Evolutionary conservation across 2,329 filamentous ascomycete genomes (phyloP).

Genomic region (Claviceps sp.): DNA sequence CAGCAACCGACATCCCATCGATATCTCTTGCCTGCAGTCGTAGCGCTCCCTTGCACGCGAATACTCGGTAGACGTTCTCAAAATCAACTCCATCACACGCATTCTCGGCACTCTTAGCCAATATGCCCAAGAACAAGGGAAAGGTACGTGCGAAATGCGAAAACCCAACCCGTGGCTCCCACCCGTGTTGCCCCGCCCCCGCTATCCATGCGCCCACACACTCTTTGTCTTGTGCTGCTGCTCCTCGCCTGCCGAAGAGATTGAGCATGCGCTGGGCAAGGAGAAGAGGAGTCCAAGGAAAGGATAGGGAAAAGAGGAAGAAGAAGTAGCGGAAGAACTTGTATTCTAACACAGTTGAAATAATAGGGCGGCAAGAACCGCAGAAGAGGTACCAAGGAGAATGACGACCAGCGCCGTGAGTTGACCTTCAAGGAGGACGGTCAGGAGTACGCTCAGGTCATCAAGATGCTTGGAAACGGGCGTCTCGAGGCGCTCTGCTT

Average conservation of each 20-base stretch:
- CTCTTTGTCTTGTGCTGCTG: not conserved
- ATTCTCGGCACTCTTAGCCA: slow-evolving; percentile 13
- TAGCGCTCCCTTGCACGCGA: not conserved
- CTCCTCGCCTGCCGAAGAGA: not conserved
- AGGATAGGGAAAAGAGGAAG: not conserved
- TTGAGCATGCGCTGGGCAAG: not conserved
- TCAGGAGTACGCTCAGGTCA: slow-evolving; percentile 45
- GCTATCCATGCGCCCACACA: slow-evolving; percentile 7
- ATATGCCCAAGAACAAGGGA: slow-evolving; percentile 99
- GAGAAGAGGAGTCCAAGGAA: not conserved
- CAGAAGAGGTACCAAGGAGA: slow-evolving; percentile 97
- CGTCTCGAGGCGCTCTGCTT: slow-evolving; percentile 89
- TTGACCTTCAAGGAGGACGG: slow-evolving; percentile 98
- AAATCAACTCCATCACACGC: not conserved
- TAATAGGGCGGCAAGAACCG: slow-evolving; percentile 93
- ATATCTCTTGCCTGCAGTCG: not conserved
- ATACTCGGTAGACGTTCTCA: not conserved
- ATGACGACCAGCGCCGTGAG: slow-evolving; percentile 98
- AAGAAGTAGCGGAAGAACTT: not conserved
- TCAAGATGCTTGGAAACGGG: slow-evolving; percentile 95
- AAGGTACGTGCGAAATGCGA: slow-evolving; percentile 50
- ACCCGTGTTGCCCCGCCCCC: slow-evolving; percentile 16
- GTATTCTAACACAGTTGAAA: slow-evolving; percentile 6
- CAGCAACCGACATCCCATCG: not conserved
- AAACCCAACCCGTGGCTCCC: not conserved